Evolutionary conservation across 2,329 filamentous ascomycete species (phyloP).

Genomic region (Talaromyces albobiverticillius): DNA sequence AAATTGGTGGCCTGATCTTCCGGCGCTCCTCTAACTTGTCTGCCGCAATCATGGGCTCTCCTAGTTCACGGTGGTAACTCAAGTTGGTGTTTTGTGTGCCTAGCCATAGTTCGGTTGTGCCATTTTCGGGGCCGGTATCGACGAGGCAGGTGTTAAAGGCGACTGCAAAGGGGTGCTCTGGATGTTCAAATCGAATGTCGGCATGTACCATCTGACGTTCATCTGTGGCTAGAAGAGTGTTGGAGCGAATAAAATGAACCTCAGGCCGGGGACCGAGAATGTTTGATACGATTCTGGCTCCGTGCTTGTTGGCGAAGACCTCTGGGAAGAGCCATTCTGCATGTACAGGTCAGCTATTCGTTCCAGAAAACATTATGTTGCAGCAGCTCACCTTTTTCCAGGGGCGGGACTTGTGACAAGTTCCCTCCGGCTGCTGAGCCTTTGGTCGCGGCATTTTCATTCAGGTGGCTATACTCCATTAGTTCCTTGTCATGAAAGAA

Average conservation of each 20-base stretch:
- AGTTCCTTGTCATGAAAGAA: background rate
- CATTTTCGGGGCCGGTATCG: constrained; percentile 2
- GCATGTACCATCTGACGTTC: constrained; percentile 7
- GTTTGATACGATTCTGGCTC: constrained; percentile 5
- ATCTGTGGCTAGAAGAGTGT: constrained; percentile 4
- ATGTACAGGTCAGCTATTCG: too few species aligned
- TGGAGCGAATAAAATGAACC: constrained; percentile 9
- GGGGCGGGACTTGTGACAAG: constrained; percentile 6
- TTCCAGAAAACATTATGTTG: too few species aligned
- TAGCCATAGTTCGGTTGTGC: constrained; percentile 6
- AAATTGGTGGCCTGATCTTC: constrained; percentile 26
- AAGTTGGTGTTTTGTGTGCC: constrained; percentile 8
- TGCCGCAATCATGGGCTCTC: constrained; percentile 3
- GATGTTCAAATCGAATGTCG: constrained; percentile 5
- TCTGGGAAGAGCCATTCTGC: constrained; percentile 9
- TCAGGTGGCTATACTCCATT: background rate
- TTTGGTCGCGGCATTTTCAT: constrained; percentile 4
- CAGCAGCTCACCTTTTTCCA: background rate
- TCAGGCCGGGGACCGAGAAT: constrained; percentile 5
- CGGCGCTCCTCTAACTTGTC: constrained; percentile 19
- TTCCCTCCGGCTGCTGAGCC: constrained; percentile 6
- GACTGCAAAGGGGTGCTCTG: background rate
- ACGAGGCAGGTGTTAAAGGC: constrained; percentile 1
- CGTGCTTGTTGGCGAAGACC: constrained; percentile 7
- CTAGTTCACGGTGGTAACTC: constrained; percentile 3